These are phyloP conservation scores for Saururus chinensis DNA, from an alignment of 164 flowering plant genomes.

Conservation along the genomic window DNA sequence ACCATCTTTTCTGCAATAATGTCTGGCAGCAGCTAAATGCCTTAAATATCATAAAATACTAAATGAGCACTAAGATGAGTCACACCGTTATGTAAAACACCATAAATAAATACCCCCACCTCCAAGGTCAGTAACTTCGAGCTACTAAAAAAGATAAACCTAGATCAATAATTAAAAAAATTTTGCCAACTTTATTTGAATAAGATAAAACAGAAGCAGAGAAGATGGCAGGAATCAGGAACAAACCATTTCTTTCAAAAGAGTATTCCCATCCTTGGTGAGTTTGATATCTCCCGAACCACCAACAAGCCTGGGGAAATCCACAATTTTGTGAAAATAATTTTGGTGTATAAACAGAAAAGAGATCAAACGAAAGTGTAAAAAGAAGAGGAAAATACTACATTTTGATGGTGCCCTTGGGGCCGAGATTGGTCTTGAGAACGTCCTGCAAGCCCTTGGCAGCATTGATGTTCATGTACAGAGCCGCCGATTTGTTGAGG, in stretches of 20 bases:
- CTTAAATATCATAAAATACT: too few species aligned
- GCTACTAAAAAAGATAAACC: too few species aligned
- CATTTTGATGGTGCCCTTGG: conserved; percentile 98
- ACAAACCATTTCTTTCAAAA: conserved; percentile 88
- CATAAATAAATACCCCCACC: too few species aligned
- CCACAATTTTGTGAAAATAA: neutral
- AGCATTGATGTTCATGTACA: conserved; percentile 96
- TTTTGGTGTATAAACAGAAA: neutral
- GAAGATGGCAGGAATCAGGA: too few species aligned
- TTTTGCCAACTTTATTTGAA: too few species aligned
- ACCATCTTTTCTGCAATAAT: too few species aligned
- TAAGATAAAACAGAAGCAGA: too few species aligned
- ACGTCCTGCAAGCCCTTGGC: conserved; percentile 96
- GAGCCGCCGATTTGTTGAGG: conserved; percentile 90
- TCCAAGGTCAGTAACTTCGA: too few species aligned
- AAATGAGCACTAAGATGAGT: too few species aligned
- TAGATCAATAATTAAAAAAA: too few species aligned
- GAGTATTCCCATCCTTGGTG: conserved; percentile 96
- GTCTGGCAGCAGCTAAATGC: too few species aligned
- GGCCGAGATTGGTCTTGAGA: conserved; percentile 93
- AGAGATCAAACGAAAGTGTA: neutral
- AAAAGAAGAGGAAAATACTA: conserved; percentile 9
- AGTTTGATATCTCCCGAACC: conserved; percentile 96
- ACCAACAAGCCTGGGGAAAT: conserved; percentile 79
- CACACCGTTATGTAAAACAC: too few species aligned